These are phyloP conservation scores for Alternaria ventricosa DNA, from an alignment of 2,329 filamentous ascomycete species.

Conservation along the genomic window DNA sequence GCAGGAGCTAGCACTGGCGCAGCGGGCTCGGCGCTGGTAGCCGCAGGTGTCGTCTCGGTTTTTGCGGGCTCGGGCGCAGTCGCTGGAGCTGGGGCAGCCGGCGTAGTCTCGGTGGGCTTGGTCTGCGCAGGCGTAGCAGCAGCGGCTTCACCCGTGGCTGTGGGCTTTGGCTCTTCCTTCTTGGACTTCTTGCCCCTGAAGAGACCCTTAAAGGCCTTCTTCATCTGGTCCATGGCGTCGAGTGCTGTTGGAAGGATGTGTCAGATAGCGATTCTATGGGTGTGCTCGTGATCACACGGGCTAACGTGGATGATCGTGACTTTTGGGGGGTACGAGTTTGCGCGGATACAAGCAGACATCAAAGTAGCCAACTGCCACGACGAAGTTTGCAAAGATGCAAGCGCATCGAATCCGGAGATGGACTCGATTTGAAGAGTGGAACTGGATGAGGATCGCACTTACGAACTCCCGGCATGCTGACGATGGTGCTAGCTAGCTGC, in stretches of 20 bases:
- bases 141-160: slow-evolving; percentile 34
- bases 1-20: slow-evolving; percentile 13
- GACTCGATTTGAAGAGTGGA: slow-evolving; percentile 4
- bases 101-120: slow-evolving; percentile 45
- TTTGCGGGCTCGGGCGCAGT: slow-evolving; percentile 25
- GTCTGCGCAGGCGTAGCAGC: slow-evolving; percentile 26
- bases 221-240: slow-evolving; percentile 45
- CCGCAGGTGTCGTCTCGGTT: slow-evolving; percentile 15
- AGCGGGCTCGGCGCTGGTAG: slow-evolving; percentile 17
- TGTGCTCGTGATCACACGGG: neutral
- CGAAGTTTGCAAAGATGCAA: neutral
- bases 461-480: slow-evolving; percentile 50
- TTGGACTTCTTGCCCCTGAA: slow-evolving; percentile 45
- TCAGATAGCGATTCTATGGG: slow-evolving; percentile 10
- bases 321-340: neutral
- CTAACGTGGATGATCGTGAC: neutral
- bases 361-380: neutral
- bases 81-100: slow-evolving; percentile 39
- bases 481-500: neutral
- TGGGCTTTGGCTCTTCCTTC: slow-evolving; percentile 35
- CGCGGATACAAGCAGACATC: neutral
- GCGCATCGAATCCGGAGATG: neutral
- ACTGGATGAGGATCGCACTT: slow-evolving; percentile 32
- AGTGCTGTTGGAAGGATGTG: slow-evolving; percentile 32
- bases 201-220: slow-evolving; percentile 48